phyloP scores from a whole-genome alignment of 225 moss, liverwort and hornwort species.

The Neckera pumila region DNA sequence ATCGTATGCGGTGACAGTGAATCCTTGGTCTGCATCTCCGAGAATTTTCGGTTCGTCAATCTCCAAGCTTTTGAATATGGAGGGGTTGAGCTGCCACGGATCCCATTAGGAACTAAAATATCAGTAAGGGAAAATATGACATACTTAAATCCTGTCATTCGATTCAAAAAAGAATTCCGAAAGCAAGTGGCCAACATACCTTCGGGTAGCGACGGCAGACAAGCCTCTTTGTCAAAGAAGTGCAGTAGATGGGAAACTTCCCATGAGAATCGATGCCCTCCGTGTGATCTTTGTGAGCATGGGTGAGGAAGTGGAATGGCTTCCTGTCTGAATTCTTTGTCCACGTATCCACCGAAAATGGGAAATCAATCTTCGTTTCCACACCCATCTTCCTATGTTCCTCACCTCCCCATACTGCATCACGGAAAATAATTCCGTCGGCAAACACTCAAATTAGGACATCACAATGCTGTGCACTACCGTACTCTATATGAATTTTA shows the following conservation, averaged over 20 bases:
- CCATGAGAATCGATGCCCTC: constrained; percentile 41
- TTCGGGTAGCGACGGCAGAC: constrained; percentile 52
- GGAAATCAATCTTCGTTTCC: constrained; percentile 52
- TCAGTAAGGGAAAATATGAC: not conserved
- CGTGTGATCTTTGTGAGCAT: constrained; percentile 85
- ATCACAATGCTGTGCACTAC: not conserved
- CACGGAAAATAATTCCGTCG: not conserved
- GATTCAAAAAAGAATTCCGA: not conserved
- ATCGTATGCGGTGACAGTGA: constrained; percentile 62
- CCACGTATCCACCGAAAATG: constrained; percentile 88
- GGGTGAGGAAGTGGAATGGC: constrained; percentile 61
- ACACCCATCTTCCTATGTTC: constrained; percentile 31
- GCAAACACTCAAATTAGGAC: not conserved
- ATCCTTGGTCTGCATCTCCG: constrained; percentile 36
- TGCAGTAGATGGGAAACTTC: constrained; percentile 43
- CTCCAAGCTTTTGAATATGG: constrained; percentile 41
- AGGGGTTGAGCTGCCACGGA: constrained; percentile 24
- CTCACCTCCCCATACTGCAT: not conserved
- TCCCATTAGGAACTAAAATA: not conserved
- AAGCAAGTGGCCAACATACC: constrained; percentile 10
- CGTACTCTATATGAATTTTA: not conserved
- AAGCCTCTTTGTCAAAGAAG: constrained; percentile 38
- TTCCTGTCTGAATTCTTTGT: constrained; percentile 39
- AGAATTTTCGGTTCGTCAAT: constrained; percentile 49
- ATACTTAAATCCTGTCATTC: not conserved